These are phyloP conservation scores for Leishmania major DNA, from an alignment of 208 protist genomes.

Conservation along the genomic window DNA sequence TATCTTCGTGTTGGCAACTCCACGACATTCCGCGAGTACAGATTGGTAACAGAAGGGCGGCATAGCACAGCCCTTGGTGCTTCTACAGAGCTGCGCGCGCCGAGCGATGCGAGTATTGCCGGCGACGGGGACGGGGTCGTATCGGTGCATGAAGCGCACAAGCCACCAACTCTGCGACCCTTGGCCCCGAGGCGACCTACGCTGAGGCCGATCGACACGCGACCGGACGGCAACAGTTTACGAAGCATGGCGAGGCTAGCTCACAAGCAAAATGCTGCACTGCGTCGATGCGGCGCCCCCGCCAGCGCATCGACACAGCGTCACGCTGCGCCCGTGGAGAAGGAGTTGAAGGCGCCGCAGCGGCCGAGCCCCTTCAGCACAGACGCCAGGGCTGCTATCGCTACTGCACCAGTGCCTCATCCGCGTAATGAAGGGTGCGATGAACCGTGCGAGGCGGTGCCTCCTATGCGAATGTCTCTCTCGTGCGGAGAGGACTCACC, in stretches of 20 bases:
- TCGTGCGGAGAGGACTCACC: neutral
- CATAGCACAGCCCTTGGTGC: neutral
- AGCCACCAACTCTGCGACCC: conserved; percentile 8
- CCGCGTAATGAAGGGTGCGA: neutral
- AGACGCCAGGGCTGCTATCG: neutral
- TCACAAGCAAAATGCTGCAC: neutral
- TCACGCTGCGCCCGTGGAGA: neutral
- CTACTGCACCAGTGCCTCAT: neutral
- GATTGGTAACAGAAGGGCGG: conserved; percentile 4
- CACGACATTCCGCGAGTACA: conserved; percentile 59
- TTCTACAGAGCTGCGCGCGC: neutral
- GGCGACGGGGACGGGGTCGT: neutral
- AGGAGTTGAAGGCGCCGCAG: neutral
- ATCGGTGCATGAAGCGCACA: neutral
- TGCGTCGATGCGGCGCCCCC: neutral
- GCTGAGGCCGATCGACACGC: conserved; percentile 13
- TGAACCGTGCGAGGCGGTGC: neutral
- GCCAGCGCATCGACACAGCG: neutral
- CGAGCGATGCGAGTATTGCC: neutral
- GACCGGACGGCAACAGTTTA: conserved; percentile 4
- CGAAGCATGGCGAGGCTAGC: neutral
- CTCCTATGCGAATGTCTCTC: neutral
- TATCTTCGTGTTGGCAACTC: conserved; percentile 57
- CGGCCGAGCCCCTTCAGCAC: neutral
- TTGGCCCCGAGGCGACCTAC: conserved; percentile 3